Evolutionary conservation across 495 filamentous ascomycete genomes (phyloP).

Genomic region (Cercophora sp.): DNA sequence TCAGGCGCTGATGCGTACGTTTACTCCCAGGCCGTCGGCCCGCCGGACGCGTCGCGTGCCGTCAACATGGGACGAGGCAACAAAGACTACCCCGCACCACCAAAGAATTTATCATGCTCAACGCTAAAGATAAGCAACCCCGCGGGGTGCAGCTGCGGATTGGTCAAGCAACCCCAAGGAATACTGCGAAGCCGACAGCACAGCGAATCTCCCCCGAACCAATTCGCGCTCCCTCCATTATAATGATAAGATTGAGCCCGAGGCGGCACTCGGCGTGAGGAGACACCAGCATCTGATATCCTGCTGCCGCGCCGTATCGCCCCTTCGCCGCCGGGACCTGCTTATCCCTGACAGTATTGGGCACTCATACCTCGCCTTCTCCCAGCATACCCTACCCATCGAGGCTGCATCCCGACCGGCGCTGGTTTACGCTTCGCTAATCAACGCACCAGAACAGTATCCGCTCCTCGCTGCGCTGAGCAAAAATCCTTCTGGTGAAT

Average conservation of each 20-base stretch:
- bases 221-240: no score
- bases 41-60: slow-evolving; percentile 6
- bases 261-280: background rate
- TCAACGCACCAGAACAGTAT: no score
- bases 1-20: no score
- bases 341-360: slow-evolving; percentile 1
- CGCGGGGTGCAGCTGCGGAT: background rate
- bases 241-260: slow-evolving; percentile 4
- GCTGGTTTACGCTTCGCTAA: no score
- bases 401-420: no score
- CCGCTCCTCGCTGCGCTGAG: no score
- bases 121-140: slow-evolving; percentile 13
- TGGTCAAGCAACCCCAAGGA: background rate
- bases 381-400: no score
- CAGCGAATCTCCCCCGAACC: background rate
- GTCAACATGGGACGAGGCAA: background rate
- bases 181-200: background rate
- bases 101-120: slow-evolving; percentile 10
- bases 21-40: slow-evolving; percentile 17
- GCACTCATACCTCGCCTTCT: no score
- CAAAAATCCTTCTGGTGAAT: background rate
- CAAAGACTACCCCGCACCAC: slow-evolving; percentile 12
- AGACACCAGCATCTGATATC: background rate
- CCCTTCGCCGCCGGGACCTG: background rate
- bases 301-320: background rate